phyloP scores from a whole-genome alignment of 768 basidiomycete genomes.

The Mycena galericulata region DNA sequence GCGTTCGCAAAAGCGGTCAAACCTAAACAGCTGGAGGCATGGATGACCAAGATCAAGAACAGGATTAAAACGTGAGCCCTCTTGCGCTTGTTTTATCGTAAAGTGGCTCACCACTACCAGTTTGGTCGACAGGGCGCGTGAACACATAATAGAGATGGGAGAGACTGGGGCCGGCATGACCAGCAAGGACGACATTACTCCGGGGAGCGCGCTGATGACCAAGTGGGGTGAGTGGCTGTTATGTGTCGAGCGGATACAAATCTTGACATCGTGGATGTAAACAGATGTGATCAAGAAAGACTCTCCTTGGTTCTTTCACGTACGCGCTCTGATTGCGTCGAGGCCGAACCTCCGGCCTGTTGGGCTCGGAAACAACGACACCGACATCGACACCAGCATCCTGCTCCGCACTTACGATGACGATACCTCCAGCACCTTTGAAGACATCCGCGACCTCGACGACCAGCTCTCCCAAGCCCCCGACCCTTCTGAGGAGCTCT shows the following conservation, averaged over 20 bases:
- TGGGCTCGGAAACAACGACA: slow-evolving; percentile 33
- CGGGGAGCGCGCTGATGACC: background rate
- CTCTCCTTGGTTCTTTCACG: background rate
- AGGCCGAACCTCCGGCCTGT: slow-evolving; percentile 33
- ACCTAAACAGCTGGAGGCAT: background rate
- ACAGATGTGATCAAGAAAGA: background rate
- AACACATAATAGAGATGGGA: background rate
- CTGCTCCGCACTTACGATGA: background rate
- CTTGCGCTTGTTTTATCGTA: background rate
- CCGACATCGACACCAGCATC: background rate
- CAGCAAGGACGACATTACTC: background rate
- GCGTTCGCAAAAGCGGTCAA: background rate
- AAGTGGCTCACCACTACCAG: background rate
- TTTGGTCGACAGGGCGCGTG: background rate
- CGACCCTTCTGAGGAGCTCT: too few relatives aligned
- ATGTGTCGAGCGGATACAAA: background rate
- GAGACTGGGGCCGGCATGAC: background rate
- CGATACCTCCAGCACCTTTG: slow-evolving; percentile 3
- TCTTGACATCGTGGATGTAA: background rate
- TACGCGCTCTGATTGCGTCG: slow-evolving; percentile 25
- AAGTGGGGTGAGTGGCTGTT: background rate
- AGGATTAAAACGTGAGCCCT: background rate
- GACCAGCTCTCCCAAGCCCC: background rate
- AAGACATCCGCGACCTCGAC: background rate
- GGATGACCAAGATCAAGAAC: background rate